Percentiles rank a stretch among this genome's conserved stretches.
These are phyloP conservation scores for Cynanchum wilfordii DNA, from an alignment of 257 asterid species.

Conservation along the genomic window DNA sequence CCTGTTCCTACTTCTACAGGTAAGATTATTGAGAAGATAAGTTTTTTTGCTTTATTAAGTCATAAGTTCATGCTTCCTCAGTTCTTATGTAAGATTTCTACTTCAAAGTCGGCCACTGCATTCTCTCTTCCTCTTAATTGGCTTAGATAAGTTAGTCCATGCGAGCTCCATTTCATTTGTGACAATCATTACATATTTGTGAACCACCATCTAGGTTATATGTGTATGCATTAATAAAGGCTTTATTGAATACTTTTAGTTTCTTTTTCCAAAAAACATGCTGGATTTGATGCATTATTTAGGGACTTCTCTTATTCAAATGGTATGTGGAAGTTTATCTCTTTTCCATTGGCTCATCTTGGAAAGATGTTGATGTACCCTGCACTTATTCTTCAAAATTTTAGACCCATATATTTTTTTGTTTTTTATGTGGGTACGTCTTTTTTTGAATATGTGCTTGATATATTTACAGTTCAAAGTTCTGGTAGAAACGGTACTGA, in stretches of 20 bases:
- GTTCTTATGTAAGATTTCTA: not conserved
- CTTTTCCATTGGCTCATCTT: not conserved
- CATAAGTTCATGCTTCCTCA: not conserved
- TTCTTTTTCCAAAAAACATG: not conserved
- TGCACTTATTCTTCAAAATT: not conserved
- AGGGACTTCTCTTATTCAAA: not conserved
- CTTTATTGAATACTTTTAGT: not conserved
- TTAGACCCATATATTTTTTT: too few species aligned
- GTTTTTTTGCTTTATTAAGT: not conserved
- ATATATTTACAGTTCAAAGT: slow-evolving; percentile 37
- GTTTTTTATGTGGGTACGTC: not conserved
- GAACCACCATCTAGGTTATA: not conserved
- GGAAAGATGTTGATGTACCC: not conserved
- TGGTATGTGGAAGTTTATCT: not conserved
- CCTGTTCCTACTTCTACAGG: slow-evolving; percentile 58
- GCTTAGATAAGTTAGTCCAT: not conserved
- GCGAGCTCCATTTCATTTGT: not conserved
- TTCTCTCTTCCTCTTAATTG: not conserved
- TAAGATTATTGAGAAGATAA: slow-evolving; percentile 22
- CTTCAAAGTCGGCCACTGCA: not conserved
- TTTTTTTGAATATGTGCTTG: not conserved
- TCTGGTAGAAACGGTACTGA: slow-evolving; percentile 51
- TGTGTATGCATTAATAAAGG: not conserved
- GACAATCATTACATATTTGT: not conserved
- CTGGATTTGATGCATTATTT: not conserved